These are phyloP conservation scores for Colletotrichum melonis DNA, from an alignment of 2,329 filamentous ascomycete genomes.

Conservation along the genomic window DNA sequence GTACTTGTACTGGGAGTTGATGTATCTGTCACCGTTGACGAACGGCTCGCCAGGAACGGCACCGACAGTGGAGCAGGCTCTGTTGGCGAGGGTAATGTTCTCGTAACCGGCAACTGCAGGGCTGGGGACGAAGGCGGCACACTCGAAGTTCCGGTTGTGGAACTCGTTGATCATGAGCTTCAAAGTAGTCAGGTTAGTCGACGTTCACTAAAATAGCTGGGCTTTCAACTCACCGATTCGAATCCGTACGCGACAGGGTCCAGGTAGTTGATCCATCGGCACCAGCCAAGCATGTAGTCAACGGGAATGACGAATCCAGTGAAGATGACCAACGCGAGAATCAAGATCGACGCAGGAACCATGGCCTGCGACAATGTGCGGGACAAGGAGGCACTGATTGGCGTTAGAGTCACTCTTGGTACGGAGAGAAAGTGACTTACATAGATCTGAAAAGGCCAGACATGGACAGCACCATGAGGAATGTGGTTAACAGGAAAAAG, in stretches of 20 bases:
- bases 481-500: slow-evolving; percentile 59
- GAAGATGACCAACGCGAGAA: slow-evolving; percentile 66
- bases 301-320: slow-evolving; percentile 62
- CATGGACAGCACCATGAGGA: slow-evolving; percentile 53
- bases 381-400: slow-evolving; percentile 52
- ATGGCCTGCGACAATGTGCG: slow-evolving; percentile 64
- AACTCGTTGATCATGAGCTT: slow-evolving; percentile 69
- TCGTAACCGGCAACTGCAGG: slow-evolving; percentile 35
- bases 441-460: slow-evolving; percentile 62
- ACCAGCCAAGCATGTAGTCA: slow-evolving; percentile 51
- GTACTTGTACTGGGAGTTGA: slow-evolving; percentile 58
- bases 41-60: slow-evolving; percentile 52
- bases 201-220: no score
- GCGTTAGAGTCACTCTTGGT: background rate
- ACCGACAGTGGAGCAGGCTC: slow-evolving; percentile 58
- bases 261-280: slow-evolving; percentile 68
- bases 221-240: slow-evolving; percentile 62
- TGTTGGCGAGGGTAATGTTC: slow-evolving; percentile 38
- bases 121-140: slow-evolving; percentile 38
- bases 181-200: background rate
- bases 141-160: slow-evolving; percentile 58
- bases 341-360: slow-evolving; percentile 62
- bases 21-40: slow-evolving; percentile 58
- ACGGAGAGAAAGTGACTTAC: background rate
- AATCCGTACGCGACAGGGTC: slow-evolving; percentile 69